Evolutionary conservation across 1,139 yeast genomes (phyloP).

Genomic region (Ogataea hybrid): DNA sequence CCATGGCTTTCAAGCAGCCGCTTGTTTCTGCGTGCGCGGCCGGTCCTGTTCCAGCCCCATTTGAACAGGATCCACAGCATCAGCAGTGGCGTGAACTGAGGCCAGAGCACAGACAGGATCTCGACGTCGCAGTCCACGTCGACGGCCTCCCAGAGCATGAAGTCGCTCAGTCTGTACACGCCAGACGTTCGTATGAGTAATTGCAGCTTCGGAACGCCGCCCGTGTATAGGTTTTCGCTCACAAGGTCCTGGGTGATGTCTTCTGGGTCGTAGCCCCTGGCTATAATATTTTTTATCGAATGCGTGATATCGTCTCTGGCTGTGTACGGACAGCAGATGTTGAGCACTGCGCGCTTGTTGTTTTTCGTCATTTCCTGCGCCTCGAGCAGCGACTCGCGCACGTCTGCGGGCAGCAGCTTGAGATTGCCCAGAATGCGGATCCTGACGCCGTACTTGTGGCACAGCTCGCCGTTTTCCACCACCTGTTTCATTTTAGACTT

Average conservation of each 20-base stretch:
- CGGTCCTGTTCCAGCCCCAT: slow-evolving; percentile 47
- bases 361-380: slow-evolving; percentile 67
- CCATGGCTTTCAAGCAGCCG: slow-evolving; percentile 12
- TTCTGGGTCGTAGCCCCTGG: slow-evolving; percentile 39
- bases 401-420: slow-evolving; percentile 65
- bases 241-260: slow-evolving; percentile 46
- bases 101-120: slow-evolving; percentile 80
- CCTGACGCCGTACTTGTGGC: slow-evolving; percentile 75
- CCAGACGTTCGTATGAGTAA: slow-evolving; percentile 85
- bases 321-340: slow-evolving; percentile 95
- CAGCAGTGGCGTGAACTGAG: slow-evolving; percentile 66
- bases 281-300: slow-evolving; percentile 56
- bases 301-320: slow-evolving; percentile 87
- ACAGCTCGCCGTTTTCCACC: slow-evolving; percentile 72
- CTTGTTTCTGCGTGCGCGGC: slow-evolving; percentile 19
- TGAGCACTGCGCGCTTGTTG: slow-evolving; percentile 71
- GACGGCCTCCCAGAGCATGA: slow-evolving; percentile 74
- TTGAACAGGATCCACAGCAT: slow-evolving; percentile 57
- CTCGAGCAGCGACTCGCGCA: slow-evolving; percentile 54
- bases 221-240: slow-evolving; percentile 62
- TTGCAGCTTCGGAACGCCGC: slow-evolving; percentile 72
- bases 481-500: slow-evolving; percentile 72
- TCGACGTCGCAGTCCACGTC: slow-evolving; percentile 62
- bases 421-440: slow-evolving; percentile 74
- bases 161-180: slow-evolving; percentile 82